These are phyloP conservation scores for Carex scoparia DNA, from an alignment of 176 grass and related monocot species.

Conservation along the genomic window DNA sequence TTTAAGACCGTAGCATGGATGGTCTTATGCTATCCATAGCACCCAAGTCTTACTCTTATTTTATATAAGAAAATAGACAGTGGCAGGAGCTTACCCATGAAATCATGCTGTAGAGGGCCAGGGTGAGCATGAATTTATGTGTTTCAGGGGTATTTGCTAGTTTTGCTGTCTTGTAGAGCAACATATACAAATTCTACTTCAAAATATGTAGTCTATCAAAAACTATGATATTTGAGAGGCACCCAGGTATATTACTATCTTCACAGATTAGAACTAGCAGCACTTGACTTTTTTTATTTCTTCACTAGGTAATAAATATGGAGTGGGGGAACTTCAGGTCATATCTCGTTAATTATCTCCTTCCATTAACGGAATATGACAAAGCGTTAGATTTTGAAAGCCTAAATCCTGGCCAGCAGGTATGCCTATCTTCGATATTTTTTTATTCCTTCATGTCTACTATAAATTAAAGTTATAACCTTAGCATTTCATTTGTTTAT, in stretches of 20 bases:
- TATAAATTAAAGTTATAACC: neutral
- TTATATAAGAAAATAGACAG: neutral
- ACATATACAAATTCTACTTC: neutral
- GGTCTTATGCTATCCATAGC: too few relatives aligned
- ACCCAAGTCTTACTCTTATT: neutral
- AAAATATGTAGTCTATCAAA: neutral
- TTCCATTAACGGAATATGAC: constrained; percentile 75
- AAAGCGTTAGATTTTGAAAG: constrained; percentile 62
- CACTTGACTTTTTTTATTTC: neutral
- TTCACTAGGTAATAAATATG: constrained; percentile 69
- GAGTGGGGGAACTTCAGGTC: constrained; percentile 82
- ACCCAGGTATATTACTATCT: neutral
- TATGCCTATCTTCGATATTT: constrained; percentile 6
- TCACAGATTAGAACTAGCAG: neutral
- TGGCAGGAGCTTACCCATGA: neutral
- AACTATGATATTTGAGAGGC: neutral
- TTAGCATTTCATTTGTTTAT: neutral
- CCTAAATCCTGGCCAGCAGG: constrained; percentile 82
- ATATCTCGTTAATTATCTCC: constrained; percentile 26
- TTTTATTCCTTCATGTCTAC: constrained; percentile 2
- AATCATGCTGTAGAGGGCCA: neutral
- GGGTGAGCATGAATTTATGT: neutral
- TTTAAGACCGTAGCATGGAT: too few relatives aligned
- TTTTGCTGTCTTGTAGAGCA: neutral
- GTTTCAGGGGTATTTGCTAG: neutral